These are phyloP conservation scores for Acarospora socialis DNA, from an alignment of 2,329 filamentous ascomycete species.

Conservation along the genomic window DNA sequence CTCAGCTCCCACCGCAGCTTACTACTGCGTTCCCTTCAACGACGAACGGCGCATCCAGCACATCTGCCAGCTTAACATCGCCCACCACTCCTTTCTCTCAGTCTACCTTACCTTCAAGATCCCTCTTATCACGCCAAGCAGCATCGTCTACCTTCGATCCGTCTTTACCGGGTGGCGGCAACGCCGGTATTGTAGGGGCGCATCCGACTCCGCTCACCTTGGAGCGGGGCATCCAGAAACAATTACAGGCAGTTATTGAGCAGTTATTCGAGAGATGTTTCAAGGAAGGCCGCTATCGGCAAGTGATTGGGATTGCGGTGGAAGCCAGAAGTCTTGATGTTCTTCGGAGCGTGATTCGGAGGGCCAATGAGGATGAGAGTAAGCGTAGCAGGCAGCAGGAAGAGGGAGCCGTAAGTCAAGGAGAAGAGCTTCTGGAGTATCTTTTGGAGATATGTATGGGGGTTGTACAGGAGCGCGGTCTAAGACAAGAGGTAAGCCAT, in stretches of 20 bases:
- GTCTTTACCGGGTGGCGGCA: conserved; percentile 40
- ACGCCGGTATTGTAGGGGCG: conserved; percentile 37
- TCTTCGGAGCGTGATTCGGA: conserved; percentile 70
- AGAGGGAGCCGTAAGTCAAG: conserved; percentile 43
- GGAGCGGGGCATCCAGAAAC: conserved; percentile 59
- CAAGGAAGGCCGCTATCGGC: conserved; percentile 71
- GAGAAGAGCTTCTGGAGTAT: conserved; percentile 94
- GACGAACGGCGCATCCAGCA: conserved; percentile 49
- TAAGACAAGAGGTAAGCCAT: conserved; percentile 51
- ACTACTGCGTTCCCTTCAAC: conserved; percentile 64
- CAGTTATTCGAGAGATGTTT: conserved; percentile 86
- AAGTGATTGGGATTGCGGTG: conserved; percentile 92
- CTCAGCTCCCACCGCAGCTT: conserved; percentile 48
- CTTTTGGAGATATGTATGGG: conserved; percentile 94
- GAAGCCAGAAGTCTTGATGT: conserved; percentile 88
- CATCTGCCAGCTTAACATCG: conserved; percentile 56
- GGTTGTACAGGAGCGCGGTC: conserved; percentile 80
- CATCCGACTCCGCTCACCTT: conserved; percentile 50
- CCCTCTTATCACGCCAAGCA: conserved; percentile 71
- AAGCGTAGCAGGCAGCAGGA: conserved; percentile 46
- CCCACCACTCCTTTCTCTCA: conserved; percentile 93
- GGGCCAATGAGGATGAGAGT: conserved; percentile 77
- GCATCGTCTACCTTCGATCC: conserved; percentile 47
- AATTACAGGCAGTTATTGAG: conserved; percentile 71
- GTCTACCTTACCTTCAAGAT: conserved; percentile 84